Evolutionary conservation across 257 asterid genomes (phyloP), one percentile per base, ranked within the genome.

Genomic region (Jaltomata sinuosa): DNA sequence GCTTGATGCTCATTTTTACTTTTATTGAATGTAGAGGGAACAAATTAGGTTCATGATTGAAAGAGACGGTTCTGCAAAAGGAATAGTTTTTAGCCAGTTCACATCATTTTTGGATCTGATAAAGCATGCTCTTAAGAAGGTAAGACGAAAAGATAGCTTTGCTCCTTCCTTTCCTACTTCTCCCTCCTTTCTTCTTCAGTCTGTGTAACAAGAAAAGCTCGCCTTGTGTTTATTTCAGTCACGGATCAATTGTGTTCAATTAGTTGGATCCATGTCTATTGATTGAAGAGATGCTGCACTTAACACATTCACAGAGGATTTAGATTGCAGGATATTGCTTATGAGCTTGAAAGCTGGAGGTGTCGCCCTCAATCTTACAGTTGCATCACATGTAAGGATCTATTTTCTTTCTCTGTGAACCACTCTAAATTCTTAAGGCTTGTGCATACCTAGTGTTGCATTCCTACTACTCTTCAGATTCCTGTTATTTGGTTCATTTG

Each of bases 331-430:
- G 92, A 90, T 96, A 45, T 90, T 94, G 55, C 91, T 96, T 21
- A 91, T 93, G 96, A 93, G 99, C 89, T 90, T 94, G 85, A 96
- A 96, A 88, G 97, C 98, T 18, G 98, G 98, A 81, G 99, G 97
- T 49, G 97, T 94, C 67, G 97, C 99, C 61, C 93, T 96, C 90
- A 96, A 96, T 87, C 97, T 96, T 84, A 96, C 97, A 2, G 98
- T 90, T 50, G 99, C 97, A 81, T 96, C 99, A 49, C 92, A 96
- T 91, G 99, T 96, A 88, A 87, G 92, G 50, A 34, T 19, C 8
- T 34, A 8, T 11, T 19, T 34, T 19, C 15, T 32, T 32, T 32
- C 36, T 32, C 36, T 55, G 36, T 2, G 36, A 32, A 32, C 3
- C 36, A 32, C 12, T 55, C 1, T 55, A 19, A 54, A 54, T 54